phyloP scores from a whole-genome alignment of 225 moss, liverwort and hornwort genomes.

The Neckera pumila region DNA sequence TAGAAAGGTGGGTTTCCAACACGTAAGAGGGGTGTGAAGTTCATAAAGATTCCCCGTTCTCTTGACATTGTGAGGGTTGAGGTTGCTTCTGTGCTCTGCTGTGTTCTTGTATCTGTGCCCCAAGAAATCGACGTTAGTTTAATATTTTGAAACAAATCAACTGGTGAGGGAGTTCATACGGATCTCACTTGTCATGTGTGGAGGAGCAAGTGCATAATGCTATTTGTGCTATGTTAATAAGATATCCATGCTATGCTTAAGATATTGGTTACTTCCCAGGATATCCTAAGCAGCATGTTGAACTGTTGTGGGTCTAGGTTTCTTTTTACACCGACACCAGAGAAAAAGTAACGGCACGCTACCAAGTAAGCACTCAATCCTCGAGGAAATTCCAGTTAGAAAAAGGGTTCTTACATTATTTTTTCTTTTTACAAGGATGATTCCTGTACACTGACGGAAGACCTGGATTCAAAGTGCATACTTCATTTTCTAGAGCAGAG shows the following conservation, averaged over 20 bases:
- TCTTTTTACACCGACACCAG: conserved; percentile 40
- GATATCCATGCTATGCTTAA: neutral
- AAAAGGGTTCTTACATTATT: neutral
- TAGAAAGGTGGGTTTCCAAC: conserved; percentile 17
- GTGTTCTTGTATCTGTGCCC: neutral
- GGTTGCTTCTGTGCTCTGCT: neutral
- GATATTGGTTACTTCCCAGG: neutral
- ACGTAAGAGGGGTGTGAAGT: neutral
- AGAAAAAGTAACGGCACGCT: conserved; percentile 45
- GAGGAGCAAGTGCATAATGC: neutral
- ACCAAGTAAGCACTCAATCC: conserved; percentile 20
- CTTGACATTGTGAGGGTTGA: neutral
- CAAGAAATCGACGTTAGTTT: neutral
- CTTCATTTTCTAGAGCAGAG: neutral
- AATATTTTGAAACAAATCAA: neutral
- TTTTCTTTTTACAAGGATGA: neutral
- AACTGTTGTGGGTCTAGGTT: conserved; percentile 14
- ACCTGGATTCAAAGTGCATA: neutral
- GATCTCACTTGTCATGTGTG: neutral
- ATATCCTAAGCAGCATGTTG: neutral
- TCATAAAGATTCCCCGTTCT: neutral
- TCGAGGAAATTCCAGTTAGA: neutral
- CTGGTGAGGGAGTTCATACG: neutral
- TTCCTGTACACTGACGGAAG: neutral
- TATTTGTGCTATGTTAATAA: neutral